These are phyloP conservation scores for Heliosperma pusillum DNA, from an alignment of 148 eudicot species.

Conservation along the genomic window DNA sequence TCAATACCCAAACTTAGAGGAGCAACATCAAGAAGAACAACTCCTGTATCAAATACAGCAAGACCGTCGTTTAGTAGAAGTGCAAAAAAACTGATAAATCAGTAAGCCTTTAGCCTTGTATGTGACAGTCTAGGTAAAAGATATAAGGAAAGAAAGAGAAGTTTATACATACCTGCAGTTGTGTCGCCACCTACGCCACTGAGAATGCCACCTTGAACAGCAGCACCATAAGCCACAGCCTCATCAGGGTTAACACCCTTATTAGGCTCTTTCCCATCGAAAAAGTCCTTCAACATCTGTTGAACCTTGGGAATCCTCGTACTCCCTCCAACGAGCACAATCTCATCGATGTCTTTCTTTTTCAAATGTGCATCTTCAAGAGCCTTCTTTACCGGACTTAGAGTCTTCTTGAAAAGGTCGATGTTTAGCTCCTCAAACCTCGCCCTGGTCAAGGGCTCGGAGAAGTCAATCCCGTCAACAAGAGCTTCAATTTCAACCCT, in stretches of 20 bases:
- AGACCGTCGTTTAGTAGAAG: background rate
- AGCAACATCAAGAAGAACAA: conserved; percentile 55
- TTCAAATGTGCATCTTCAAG: conserved; percentile 46
- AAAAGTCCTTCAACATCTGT: conserved; percentile 48
- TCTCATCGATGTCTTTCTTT: conserved; percentile 39
- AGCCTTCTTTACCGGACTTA: conserved; percentile 44
- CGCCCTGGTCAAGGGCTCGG: conserved; percentile 48
- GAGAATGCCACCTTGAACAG: conserved; percentile 50
- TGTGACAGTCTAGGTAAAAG: no score
- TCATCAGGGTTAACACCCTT: conserved; percentile 55
- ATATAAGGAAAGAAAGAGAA: no score
- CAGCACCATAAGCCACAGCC: conserved; percentile 58
- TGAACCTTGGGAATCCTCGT: conserved; percentile 54
- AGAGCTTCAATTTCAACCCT: conserved; percentile 45
- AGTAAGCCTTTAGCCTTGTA: no score
- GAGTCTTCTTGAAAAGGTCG: conserved; percentile 53
- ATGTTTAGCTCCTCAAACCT: conserved; percentile 46
- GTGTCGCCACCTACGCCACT: conserved; percentile 47
- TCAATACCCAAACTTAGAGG: conserved; percentile 59
- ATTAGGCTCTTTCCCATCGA: conserved; percentile 44
- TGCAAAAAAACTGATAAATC: no score
- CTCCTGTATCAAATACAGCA: conserved; percentile 24
- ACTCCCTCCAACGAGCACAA: conserved; percentile 55
- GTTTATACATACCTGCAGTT: conserved; percentile 33
- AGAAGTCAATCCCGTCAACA: conserved; percentile 42